Percentiles rank a stretch among this genome's conserved stretches.
These are phyloP conservation scores for Drechslerella stenobrocha DNA, from an alignment of 2,329 filamentous ascomycete genomes.

Conservation along the genomic window DNA sequence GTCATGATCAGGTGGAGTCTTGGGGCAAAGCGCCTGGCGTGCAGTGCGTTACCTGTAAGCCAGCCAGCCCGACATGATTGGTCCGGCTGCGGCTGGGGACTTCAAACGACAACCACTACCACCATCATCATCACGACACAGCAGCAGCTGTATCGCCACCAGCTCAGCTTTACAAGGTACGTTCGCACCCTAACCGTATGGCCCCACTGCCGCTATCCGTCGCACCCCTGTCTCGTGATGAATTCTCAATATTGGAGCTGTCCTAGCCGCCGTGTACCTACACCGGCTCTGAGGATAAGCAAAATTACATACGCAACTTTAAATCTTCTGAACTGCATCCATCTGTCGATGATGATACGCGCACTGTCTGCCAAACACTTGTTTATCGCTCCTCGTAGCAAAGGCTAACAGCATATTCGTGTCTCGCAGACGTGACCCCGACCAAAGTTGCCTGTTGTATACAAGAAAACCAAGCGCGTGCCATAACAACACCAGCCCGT, in stretches of 20 bases:
- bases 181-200: background rate
- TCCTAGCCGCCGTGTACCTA: conserved; percentile 61
- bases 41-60: background rate
- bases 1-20: background rate
- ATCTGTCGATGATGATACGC: conserved; percentile 52
- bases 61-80: background rate
- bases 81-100: conserved; percentile 53
- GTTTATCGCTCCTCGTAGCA: conserved; percentile 26
- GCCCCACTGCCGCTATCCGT: background rate
- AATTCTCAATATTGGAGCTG: conserved; percentile 74
- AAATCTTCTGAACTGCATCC: conserved; percentile 53
- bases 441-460: no score
- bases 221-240: conserved; percentile 59
- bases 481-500: conserved; percentile 6
- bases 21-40: background rate
- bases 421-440: no score
- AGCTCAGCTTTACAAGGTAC: background rate
- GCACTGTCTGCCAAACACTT: conserved; percentile 27
- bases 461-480: conserved; percentile 9
- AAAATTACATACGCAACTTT: conserved; percentile 63
- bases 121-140: background rate
- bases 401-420: conserved; percentile 1
- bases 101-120: conserved; percentile 48
- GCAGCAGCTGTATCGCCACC: no score
- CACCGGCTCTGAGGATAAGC: conserved; percentile 63